Conservation (phyloP, 345 rosid genomes). For the Eucalyptus cladocalyx region DNA sequence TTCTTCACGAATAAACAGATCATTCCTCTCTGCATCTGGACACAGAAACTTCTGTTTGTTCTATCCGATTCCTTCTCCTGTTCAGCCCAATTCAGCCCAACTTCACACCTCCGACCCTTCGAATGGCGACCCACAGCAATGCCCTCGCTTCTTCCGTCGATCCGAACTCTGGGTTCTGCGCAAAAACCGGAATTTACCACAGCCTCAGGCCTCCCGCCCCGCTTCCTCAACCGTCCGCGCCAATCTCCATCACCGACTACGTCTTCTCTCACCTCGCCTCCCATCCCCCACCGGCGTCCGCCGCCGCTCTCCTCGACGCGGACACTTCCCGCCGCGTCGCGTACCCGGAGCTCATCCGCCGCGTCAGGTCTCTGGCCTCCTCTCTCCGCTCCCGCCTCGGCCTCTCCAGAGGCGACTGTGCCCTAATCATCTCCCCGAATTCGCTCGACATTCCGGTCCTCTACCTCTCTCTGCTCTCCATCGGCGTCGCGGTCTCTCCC, state of each 20-base stretch:
- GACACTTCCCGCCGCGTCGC: conserved; percentile 14
- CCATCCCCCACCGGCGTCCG: conserved; percentile 13
- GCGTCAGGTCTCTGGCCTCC: conserved; percentile 5
- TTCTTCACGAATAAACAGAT: not conserved
- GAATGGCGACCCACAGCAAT: not conserved
- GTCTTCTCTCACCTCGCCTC: conserved; percentile 22
- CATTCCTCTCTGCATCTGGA: not conserved
- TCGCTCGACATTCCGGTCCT: conserved; percentile 36
- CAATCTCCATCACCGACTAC: conserved; percentile 23
- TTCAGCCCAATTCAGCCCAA: not conserved
- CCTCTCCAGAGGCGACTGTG: conserved; percentile 33
- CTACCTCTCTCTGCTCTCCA: conserved; percentile 34
- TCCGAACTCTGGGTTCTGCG: conserved; percentile 23
- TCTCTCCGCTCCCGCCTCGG: conserved; percentile 12
- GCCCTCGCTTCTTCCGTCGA: not conserved
- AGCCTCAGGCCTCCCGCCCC: conserved; percentile 21
- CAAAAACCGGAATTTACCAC: conserved; percentile 16
- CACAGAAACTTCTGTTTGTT: not conserved
- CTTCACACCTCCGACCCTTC: not conserved
- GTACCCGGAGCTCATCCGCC: conserved; percentile 24
- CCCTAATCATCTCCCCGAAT: conserved; percentile 30
- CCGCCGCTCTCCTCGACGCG: conserved; percentile 30
- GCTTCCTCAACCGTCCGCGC: conserved; percentile 13
- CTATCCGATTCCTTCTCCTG: not conserved
- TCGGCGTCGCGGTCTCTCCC: conserved; percentile 45